Conservation (phyloP, 2,329 filamentous ascomycete species). For the Fusarium coffeatum region DNA sequence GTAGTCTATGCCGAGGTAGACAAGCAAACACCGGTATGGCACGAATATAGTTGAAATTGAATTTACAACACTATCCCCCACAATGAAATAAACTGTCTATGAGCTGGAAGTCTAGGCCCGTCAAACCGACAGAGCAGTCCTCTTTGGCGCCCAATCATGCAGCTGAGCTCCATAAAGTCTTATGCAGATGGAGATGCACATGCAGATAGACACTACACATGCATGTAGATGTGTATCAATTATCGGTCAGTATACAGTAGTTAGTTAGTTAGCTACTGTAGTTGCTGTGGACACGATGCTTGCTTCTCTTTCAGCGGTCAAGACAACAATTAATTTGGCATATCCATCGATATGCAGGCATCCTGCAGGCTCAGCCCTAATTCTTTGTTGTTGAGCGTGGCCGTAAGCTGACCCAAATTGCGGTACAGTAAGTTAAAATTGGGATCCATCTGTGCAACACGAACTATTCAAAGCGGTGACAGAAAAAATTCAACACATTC, state of each 20-base stretch:
- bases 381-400: slow-evolving; percentile 28
- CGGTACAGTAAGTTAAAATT: slow-evolving; percentile 24
- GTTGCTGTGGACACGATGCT: slow-evolving; percentile 18
- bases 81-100: slow-evolving; percentile 20
- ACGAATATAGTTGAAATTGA: not conserved
- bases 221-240: not conserved
- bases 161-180: slow-evolving; percentile 11
- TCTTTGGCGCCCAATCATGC: slow-evolving; percentile 24
- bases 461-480: slow-evolving; percentile 21
- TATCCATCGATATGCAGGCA: not conserved
- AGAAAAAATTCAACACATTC: slow-evolving; percentile 8
- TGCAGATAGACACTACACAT: not conserved
- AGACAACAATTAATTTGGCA: slow-evolving; percentile 16
- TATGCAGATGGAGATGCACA: not conserved
- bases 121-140: slow-evolving; percentile 14
- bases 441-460: slow-evolving; percentile 28
- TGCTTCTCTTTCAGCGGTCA: slow-evolving; percentile 42
- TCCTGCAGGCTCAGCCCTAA: slow-evolving; percentile 30
- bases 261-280: not conserved
- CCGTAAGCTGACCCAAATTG: slow-evolving; percentile 33
- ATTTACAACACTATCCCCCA: slow-evolving; percentile 17
- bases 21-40: slow-evolving; percentile 2
- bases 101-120: slow-evolving; percentile 23
- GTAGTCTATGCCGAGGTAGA: not conserved
- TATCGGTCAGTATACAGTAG: slow-evolving; percentile 15